Base-by-base conservation (phyloP, 1,139 yeast genomes). In the Magnusiomyces fungicola region DNA sequence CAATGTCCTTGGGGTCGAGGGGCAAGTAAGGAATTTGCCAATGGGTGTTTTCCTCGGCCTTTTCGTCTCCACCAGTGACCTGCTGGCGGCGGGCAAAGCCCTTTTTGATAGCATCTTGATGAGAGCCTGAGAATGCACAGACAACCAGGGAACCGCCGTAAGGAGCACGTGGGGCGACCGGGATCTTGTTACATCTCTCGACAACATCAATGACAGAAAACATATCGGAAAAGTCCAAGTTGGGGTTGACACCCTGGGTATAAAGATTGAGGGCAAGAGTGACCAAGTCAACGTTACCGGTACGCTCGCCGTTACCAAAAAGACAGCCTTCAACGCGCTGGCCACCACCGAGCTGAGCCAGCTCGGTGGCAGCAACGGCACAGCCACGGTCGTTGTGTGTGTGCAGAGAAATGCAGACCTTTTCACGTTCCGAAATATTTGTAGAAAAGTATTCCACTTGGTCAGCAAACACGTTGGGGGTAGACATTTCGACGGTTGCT, bases 361-460 rank as follows among this genome's bases (percentile, higher is more conserved):
- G 76, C 70, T 92, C 98, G 14, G 97, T 83, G 22, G 97, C 97
- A 18, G 97, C 97, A 43, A 92, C 97, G 53, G 95, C 97, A 69
- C 97, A 89, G 33, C 97, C 97, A 68, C 97, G 81, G 69, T 92
- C 97, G 61, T 92, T 92, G 71, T 92, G 98, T 47, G 95, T 87
- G 67, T 92, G 98, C 45, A 92, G 79, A 25, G 97, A 90, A 51
- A 92, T 81, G 63, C 94, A 81, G 40, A 90, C 80, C 60, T 80
- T 86, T 58, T 88, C 95, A 62, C 97, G 82, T 63, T 90, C 84
- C 43, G 83, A 67, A 51, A 92, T 84, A 60, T 83, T 76, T 24
- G 81, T 81, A 55, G 83, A 72, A 65, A 92, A 92, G 67, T 84
- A 89, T 70, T 92, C 98, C 56, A 92, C 81, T 72, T 90, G 97